Evolutionary conservation across 257 asterid genomes (phyloP).

Genomic region (Solanum arcanum): DNA sequence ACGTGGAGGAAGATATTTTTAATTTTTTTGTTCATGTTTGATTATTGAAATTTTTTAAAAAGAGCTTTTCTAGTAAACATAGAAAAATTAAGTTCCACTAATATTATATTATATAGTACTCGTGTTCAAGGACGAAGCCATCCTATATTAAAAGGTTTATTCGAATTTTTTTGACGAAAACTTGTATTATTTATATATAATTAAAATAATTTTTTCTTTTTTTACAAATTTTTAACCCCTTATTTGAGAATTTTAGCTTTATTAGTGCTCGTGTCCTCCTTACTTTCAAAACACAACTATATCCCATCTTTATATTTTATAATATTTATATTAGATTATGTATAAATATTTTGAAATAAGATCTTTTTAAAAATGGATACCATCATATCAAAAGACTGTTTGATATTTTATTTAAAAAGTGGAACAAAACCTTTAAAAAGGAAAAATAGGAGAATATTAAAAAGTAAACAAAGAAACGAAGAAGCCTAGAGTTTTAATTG

Average conservation of each 20-base stretch:
- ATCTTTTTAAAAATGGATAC: neutral
- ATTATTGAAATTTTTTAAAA: neutral
- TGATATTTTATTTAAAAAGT: neutral
- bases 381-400: neutral
- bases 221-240: too few relatives aligned
- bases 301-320: neutral
- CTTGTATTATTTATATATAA: too few relatives aligned
- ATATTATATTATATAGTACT: too few relatives aligned
- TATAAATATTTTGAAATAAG: neutral
- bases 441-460: neutral
- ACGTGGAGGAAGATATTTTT: neutral
- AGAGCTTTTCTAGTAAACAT: fast-evolving
- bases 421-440: neutral
- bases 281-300: neutral
- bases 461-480: neutral
- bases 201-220: too few relatives aligned
- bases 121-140: too few relatives aligned
- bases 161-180: too few relatives aligned
- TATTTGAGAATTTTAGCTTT: too few relatives aligned
- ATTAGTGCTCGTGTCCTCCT: too few relatives aligned
- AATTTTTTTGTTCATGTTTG: neutral
- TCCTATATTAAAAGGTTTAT: too few relatives aligned
- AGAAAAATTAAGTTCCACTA: neutral
- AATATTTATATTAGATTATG: neutral
- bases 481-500: neutral